Conservation (phyloP, 2,329 filamentous ascomycete genomes). For the Dothiorella sarmentorum region DNA sequence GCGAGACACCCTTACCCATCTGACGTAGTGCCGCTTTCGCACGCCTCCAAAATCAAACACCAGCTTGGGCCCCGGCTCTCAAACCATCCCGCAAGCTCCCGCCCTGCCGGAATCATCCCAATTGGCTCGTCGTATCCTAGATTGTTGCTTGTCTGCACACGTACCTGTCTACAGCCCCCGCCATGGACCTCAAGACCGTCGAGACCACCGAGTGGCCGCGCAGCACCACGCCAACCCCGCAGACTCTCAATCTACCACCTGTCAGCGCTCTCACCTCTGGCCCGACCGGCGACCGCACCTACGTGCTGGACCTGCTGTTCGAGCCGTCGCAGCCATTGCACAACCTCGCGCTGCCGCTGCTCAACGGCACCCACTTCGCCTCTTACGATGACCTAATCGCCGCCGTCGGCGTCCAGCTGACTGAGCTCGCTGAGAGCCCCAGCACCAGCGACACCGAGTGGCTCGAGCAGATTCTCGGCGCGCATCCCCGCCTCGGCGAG, state of each 20-base stretch:
- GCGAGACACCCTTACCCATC: too few relatives aligned
- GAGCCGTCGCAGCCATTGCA: conserved; percentile 77
- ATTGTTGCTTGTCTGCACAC: not conserved
- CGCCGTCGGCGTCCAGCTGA: conserved; percentile 61
- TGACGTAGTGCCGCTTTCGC: conserved; percentile 1
- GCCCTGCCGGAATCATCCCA: not conserved
- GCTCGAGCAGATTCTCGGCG: conserved; percentile 70
- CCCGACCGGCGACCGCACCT: conserved; percentile 52
- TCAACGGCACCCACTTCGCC: conserved; percentile 57
- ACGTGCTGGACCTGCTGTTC: conserved; percentile 74
- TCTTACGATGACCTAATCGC: conserved; percentile 69
- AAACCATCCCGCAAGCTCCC: not conserved
- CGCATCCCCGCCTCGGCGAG: conserved; percentile 80
- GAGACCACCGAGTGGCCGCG: conserved; percentile 21
- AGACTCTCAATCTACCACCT: conserved; percentile 50
- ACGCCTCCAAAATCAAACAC: not conserved
- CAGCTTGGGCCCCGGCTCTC: not conserved
- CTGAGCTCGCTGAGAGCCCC: conserved; percentile 31
- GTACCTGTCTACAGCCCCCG: not conserved
- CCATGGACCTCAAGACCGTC: conserved; percentile 24
- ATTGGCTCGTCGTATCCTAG: not conserved
- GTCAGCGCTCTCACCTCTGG: conserved; percentile 56
- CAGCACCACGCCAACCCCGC: conserved; percentile 7
- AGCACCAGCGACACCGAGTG: conserved; percentile 49
- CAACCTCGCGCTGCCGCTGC: conserved; percentile 63